Conservation (phyloP, 106 monocot genomes). For the Dendrobium officinale region DNA sequence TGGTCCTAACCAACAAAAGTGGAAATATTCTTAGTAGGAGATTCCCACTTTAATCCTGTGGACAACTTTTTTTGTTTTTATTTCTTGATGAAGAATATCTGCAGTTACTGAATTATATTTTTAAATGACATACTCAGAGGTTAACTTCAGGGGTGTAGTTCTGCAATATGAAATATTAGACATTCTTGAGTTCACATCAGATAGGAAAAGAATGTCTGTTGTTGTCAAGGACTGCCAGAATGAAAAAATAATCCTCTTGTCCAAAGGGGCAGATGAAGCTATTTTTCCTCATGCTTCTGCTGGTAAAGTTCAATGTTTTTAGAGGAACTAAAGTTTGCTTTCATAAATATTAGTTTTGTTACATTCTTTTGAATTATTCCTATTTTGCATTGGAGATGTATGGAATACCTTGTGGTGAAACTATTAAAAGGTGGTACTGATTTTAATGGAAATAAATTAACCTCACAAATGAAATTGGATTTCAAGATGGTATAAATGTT, state of each 20-base stretch:
- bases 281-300: conserved; percentile 63
- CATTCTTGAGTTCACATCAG: conserved; percentile 93
- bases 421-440: neutral
- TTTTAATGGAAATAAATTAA: neutral
- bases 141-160: conserved; percentile 47
- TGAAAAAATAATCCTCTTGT: conserved; percentile 62
- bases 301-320: conserved; percentile 29
- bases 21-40: conserved; percentile 52
- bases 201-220: conserved; percentile 95
- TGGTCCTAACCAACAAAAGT: conserved; percentile 65
- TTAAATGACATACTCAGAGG: conserved; percentile 27
- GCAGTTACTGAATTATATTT: neutral
- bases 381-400: neutral
- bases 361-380: neutral
- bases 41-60: conserved; percentile 4
- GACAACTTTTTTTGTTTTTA: neutral
- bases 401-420: neutral
- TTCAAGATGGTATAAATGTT: too few relatives aligned
- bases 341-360: neutral
- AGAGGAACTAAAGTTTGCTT: conserved; percentile 5
- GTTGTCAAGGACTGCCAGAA: conserved; percentile 71
- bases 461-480: neutral
- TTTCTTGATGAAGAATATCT: neutral
- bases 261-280: conserved; percentile 94
- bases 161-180: conserved; percentile 78